These are phyloP conservation scores for Saccharomycopsis lassenensis DNA, from an alignment of 805 yeast species.

Conservation along the genomic window DNA sequence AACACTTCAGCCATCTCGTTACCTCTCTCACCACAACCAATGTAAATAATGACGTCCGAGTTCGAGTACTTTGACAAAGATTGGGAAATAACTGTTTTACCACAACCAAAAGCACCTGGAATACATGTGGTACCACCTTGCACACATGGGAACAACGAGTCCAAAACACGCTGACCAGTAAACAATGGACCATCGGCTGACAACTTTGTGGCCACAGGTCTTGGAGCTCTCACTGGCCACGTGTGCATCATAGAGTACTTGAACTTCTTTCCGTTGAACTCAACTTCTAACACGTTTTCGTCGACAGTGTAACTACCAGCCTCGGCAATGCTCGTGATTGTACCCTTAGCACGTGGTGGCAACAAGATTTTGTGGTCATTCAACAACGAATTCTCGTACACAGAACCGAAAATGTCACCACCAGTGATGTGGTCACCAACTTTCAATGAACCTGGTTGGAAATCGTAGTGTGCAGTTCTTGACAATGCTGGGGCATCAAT, in stretches of 20 bases:
- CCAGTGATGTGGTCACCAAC: slow-evolving; percentile 98
- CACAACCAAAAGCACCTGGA: slow-evolving; percentile 99
- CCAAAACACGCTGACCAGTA: slow-evolving; percentile 98
- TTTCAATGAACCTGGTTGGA: slow-evolving; percentile 64
- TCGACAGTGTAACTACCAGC: slow-evolving; percentile 88
- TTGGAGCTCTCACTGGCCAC: slow-evolving; percentile 99
- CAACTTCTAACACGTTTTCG: slow-evolving; percentile 84
- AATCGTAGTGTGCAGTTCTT: slow-evolving; percentile 75
- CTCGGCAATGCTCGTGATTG: slow-evolving; percentile 78
- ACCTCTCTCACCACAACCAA: slow-evolving; percentile 96
- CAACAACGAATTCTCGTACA: slow-evolving; percentile 86
- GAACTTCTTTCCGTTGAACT: slow-evolving; percentile 78
- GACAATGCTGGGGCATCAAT: slow-evolving; percentile 91
- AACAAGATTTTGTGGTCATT: slow-evolving; percentile 87
- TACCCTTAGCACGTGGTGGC: slow-evolving; percentile 99
- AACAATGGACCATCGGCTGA: slow-evolving; percentile 91
- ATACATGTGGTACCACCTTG: slow-evolving; percentile 99
- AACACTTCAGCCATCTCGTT: slow-evolving; percentile 99
- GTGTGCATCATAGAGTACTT: slow-evolving; percentile 92
- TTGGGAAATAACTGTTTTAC: slow-evolving; percentile 97
- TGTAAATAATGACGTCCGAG: slow-evolving; percentile 93
- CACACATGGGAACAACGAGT: slow-evolving; percentile 95
- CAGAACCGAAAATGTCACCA: slow-evolving; percentile 88
- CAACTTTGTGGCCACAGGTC: slow-evolving; percentile 93
- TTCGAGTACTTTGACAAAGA: slow-evolving; percentile 94